A percentile compares a stretch with the other conserved stretches of the same genome.
These are phyloP conservation scores for Fonsecaea multimorphosa DNA, from an alignment of 2,329 filamentous ascomycete species.

Conservation along the genomic window DNA sequence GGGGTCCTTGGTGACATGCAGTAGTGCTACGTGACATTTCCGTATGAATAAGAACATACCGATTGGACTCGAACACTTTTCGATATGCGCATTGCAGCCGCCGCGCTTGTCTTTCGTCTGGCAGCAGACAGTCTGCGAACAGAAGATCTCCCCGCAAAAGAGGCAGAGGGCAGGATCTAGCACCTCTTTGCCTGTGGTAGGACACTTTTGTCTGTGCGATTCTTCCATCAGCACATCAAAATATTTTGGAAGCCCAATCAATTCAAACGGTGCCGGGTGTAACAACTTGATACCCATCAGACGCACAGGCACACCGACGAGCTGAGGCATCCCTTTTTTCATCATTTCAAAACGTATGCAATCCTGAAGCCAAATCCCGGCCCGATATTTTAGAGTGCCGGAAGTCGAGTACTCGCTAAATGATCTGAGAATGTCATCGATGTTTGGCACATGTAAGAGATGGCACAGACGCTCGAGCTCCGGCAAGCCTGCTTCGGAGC, in stretches of 20 bases:
- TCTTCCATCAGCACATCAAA: slow-evolving; percentile 94
- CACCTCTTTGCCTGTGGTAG: slow-evolving; percentile 88
- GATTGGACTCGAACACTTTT: slow-evolving; percentile 58
- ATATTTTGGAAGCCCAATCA: slow-evolving; percentile 88
- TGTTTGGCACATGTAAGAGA: slow-evolving; percentile 74
- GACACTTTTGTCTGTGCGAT: slow-evolving; percentile 80
- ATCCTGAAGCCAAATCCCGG: slow-evolving; percentile 76
- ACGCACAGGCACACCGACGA: slow-evolving; percentile 43
- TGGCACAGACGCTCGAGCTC: slow-evolving; percentile 84
- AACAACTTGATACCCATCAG: slow-evolving; percentile 59
- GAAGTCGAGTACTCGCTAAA: slow-evolving; percentile 52
- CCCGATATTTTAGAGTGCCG: slow-evolving; percentile 56
- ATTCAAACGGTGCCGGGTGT: slow-evolving; percentile 91
- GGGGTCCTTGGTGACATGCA: slow-evolving; percentile 60
- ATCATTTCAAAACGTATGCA: slow-evolving; percentile 50
- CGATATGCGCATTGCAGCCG: slow-evolving; percentile 88
- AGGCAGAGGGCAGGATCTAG: slow-evolving; percentile 90
- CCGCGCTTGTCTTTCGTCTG: slow-evolving; percentile 72
- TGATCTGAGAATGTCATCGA: slow-evolving; percentile 76
- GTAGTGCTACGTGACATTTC: slow-evolving; percentile 89
- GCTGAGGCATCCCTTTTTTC: slow-evolving; percentile 38
- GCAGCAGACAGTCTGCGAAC: slow-evolving; percentile 91
- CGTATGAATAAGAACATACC: slow-evolving; percentile 97
- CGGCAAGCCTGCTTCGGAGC: slow-evolving; percentile 67
- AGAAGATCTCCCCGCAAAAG: slow-evolving; percentile 96